Conservation (phyloP, 306 rosid genomes). For the Trichosanthes cucumerina region DNA sequence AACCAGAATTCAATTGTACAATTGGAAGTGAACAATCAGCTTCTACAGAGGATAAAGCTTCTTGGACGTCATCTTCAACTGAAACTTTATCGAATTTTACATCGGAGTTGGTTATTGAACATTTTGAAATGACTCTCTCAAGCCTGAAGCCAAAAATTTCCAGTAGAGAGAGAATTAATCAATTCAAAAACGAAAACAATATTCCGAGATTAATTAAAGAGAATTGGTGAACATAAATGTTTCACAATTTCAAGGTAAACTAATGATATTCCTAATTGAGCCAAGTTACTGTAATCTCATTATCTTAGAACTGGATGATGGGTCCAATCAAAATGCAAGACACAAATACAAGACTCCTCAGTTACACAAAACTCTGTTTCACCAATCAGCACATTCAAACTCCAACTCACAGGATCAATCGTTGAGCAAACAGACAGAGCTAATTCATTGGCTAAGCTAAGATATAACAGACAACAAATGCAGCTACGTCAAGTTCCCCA, state of each 20-base stretch:
- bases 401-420: not conserved
- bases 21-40: slow-evolving; percentile 46
- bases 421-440: not conserved
- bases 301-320: not conserved
- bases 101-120: slow-evolving; percentile 60
- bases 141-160: slow-evolving; percentile 30
- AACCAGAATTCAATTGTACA: slow-evolving; percentile 41
- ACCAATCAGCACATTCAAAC: not conserved
- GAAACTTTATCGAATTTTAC: slow-evolving; percentile 36
- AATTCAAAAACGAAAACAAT: not conserved
- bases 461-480: not conserved
- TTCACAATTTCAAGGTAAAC: not conserved
- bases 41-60: slow-evolving; percentile 36
- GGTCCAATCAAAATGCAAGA: not conserved
- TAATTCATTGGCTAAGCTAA: not conserved
- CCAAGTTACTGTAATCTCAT: not conserved
- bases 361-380: not conserved
- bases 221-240: not conserved
- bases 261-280: not conserved
- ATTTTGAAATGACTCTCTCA: slow-evolving; percentile 39
- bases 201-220: not conserved
- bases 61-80: slow-evolving; percentile 30
- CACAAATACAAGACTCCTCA: not conserved
- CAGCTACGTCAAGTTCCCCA: not conserved
- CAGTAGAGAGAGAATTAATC: not conserved